These are phyloP conservation scores for Colletotrichum tofieldiae DNA, from an alignment of 2,329 filamentous ascomycete genomes.

Conservation along the genomic window DNA sequence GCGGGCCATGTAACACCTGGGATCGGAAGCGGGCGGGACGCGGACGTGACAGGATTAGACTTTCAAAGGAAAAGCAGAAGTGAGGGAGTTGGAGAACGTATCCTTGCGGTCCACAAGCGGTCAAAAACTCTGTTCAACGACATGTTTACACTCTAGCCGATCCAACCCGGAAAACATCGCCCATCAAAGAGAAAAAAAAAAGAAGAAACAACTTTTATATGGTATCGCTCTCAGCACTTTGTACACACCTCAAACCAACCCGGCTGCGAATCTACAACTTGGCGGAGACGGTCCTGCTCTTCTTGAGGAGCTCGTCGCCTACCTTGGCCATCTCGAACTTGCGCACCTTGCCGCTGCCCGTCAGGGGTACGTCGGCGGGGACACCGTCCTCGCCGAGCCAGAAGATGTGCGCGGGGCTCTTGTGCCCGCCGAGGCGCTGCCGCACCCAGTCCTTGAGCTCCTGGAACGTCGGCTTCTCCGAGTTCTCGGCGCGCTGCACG, in stretches of 20 bases:
- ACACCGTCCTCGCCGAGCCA: constrained; percentile 78
- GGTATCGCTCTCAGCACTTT: constrained; percentile 1
- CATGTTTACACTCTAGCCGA: neutral
- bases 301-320: constrained; percentile 69
- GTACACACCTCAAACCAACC: neutral
- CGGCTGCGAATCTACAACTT: constrained; percentile 56
- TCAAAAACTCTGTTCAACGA: constrained; percentile 12
- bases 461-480: constrained; percentile 61
- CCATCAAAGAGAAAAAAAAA: neutral
- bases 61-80: neutral
- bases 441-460: constrained; percentile 76
- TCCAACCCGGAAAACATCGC: neutral
- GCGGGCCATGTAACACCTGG: too few species aligned
- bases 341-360: constrained; percentile 81
- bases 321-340: constrained; percentile 76
- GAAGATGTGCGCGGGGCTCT: constrained; percentile 82
- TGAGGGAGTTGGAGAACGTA: neutral
- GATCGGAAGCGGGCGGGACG: neutral
- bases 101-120: neutral
- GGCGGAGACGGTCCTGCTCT: constrained; percentile 58
- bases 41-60: neutral
- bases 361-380: constrained; percentile 71
- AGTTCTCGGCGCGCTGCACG: constrained; percentile 59
- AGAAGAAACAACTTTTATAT: neutral
- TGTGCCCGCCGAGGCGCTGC: constrained; percentile 74